A percentile compares a stretch with the other conserved stretches of the same genome.
Evolutionary conservation across 2,329 filamentous ascomycete species (phyloP).

Genomic region (Fusarium annulatum): DNA sequence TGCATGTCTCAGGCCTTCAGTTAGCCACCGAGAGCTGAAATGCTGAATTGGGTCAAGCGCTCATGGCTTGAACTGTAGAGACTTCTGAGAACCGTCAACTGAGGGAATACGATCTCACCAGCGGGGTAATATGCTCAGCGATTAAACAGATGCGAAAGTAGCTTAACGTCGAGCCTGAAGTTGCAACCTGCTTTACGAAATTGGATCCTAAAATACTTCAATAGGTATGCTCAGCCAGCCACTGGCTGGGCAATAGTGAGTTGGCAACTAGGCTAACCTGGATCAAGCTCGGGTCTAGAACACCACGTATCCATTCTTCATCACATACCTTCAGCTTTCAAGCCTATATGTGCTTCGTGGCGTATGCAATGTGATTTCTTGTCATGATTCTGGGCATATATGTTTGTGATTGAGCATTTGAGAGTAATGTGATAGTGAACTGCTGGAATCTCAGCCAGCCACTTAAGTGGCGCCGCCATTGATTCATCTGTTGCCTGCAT

Average conservation of each 20-base stretch:
- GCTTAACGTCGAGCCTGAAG: accelerated
- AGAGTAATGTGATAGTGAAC: not conserved
- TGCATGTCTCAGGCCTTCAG: not conserved
- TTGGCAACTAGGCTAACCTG: not conserved
- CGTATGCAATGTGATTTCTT: not conserved
- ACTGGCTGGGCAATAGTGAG: not conserved
- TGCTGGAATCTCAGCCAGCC: not conserved
- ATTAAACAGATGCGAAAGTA: not conserved
- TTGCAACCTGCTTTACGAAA: accelerated
- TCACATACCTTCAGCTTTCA: not conserved
- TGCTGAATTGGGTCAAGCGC: not conserved
- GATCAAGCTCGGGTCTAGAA: not conserved
- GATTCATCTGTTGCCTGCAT: too few species aligned
- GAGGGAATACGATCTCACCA: not conserved
- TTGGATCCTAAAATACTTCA: accelerated
- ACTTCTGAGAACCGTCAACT: not conserved
- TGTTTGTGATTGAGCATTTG: not conserved
- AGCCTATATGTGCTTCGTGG: not conserved
- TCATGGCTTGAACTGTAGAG: not conserved
- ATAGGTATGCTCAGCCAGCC: not conserved
- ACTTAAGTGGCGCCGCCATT: not conserved
- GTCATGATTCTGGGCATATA: accelerated
- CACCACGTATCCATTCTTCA: too few species aligned
- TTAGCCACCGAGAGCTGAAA: too few species aligned
- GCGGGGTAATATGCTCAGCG: not conserved